These are phyloP conservation scores for Barnettozyma hawaiiensis DNA, from an alignment of 1,139 yeast species.

Conservation along the genomic window DNA sequence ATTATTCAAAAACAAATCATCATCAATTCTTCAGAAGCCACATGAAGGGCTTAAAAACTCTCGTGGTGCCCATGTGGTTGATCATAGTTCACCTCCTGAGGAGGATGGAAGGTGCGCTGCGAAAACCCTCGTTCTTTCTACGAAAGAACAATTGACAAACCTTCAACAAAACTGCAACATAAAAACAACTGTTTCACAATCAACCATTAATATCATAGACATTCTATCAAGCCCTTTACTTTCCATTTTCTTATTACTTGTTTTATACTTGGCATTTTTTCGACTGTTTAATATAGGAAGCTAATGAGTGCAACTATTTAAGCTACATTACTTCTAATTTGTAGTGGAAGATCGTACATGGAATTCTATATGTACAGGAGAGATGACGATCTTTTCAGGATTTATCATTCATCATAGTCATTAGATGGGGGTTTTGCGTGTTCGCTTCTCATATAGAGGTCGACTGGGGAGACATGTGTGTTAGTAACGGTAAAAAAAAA, in stretches of 20 bases:
- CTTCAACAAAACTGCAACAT: background rate
- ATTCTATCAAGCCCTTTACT: conserved; percentile 5
- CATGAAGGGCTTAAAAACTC: conserved; percentile 5
- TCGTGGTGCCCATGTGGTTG: background rate
- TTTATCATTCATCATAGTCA: conserved; percentile 71
- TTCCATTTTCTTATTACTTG: conserved; percentile 1
- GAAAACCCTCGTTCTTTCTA: background rate
- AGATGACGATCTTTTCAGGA: background rate
- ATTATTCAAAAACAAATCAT: background rate
- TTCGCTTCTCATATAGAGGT: conserved; percentile 82
- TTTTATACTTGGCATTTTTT: conserved; percentile 1
- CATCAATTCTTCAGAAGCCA: conserved; percentile 9
- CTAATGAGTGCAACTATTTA: background rate
- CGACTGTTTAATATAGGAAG: background rate
- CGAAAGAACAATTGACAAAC: background rate
- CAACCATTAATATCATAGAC: background rate
- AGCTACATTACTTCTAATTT: background rate
- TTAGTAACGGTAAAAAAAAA: conserved; percentile 6
- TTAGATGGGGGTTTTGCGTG: conserved; percentile 78
- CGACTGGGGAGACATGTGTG: conserved; percentile 37
- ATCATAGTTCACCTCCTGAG: conserved; percentile 8
- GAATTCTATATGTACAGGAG: background rate
- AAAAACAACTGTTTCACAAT: background rate
- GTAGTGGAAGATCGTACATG: background rate
- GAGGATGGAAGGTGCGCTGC: background rate